Base-by-base conservation (phyloP, 2,329 filamentous ascomycete genomes). In the Lachnellula subtilissima region DNA sequence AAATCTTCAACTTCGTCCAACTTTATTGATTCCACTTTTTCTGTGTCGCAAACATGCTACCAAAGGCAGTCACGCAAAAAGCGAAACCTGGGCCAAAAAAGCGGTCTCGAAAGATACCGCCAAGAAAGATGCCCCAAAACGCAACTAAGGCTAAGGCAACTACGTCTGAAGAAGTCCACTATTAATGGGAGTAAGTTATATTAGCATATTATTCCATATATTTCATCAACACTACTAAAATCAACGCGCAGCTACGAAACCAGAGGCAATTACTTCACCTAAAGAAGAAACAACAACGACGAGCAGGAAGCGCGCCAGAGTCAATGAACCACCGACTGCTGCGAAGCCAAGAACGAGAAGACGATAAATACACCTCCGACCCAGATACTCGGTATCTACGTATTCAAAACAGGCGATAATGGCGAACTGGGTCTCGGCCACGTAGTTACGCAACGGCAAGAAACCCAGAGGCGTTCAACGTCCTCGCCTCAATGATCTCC, bases 401-500 rank as follows among this genome's bases (percentile, higher is more conserved):
- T 92, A 52, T 92, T 89, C 64, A 90, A 89, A 52, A 87, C 90
- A 69, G 89, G 89, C 32, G 82, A 82, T 59, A 85, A 84, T 17
- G 89, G 89, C 62, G 89, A 94, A 74, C 85, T 94, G 43, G 89
- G 89, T 40, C 81, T 94, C 17, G 89, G 90, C 47, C 82, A 78
- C 58, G 84, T 83, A 68, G 82, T n/a, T 82, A 63, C 75, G 78
- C 47, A 74, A 80, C 55, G 76, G 75, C 61, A 81, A 82, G 75
- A 79, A 77, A 72, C 78, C 80, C 25, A 83, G 87, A 61, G 85
- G 91, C 60, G 85, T 89, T 63, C 86, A 86, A 75, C 82, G 85
- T 28, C 89, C 89, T 17, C 85, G 86, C 51, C 74, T 86, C 60
- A 90, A 90, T 69, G 74, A 79, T 53, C 75, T 80, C 55, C 76